Percentiles rank a stretch among this genome's conserved stretches.
Evolutionary conservation across 345 rosid species (phyloP).

Genomic region (Boechera divaricarpa): DNA sequence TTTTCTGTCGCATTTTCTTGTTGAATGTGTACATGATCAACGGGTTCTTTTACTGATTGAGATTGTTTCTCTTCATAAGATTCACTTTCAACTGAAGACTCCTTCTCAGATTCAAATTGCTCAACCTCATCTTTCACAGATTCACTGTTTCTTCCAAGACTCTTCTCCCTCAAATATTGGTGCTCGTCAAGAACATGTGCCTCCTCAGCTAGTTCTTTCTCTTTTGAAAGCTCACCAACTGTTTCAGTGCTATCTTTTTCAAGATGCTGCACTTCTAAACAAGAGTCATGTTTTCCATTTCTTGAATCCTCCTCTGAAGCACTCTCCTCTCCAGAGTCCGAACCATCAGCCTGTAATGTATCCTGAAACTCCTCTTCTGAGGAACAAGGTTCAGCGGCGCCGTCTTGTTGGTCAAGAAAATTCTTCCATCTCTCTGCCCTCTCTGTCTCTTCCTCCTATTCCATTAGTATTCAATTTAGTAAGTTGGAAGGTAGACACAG

Average conservation of each 20-base stretch:
- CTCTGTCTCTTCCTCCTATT: slow-evolving; percentile 92
- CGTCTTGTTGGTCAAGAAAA: slow-evolving; percentile 65
- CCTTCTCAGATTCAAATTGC: slow-evolving; percentile 36
- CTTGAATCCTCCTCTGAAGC: slow-evolving; percentile 43
- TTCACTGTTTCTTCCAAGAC: slow-evolving; percentile 23
- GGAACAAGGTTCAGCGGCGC: slow-evolving; percentile 30
- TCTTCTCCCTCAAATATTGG: slow-evolving; percentile 42
- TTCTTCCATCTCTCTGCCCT: slow-evolving; percentile 71
- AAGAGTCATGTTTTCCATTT: slow-evolving; percentile 43
- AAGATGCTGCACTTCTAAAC: slow-evolving; percentile 42
- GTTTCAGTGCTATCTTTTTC: slow-evolving; percentile 36
- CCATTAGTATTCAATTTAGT: neutral
- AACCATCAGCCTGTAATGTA: slow-evolving; percentile 42
- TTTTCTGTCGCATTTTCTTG: slow-evolving; percentile 46
- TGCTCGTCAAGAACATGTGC: slow-evolving; percentile 34
- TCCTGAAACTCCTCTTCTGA: slow-evolving; percentile 51
- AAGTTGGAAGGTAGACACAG: neutral
- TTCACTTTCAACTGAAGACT: slow-evolving; percentile 41
- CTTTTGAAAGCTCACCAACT: slow-evolving; percentile 46
- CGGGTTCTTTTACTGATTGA: slow-evolving; percentile 39
- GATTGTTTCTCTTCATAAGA: slow-evolving; percentile 47
- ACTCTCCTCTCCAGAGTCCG: slow-evolving; percentile 32
- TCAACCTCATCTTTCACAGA: slow-evolving; percentile 47
- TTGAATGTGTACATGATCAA: slow-evolving; percentile 47
- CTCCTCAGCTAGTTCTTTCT: slow-evolving; percentile 43